Base-by-base conservation (phyloP, 257 asterid species). In the Verbena officinalis region DNA sequence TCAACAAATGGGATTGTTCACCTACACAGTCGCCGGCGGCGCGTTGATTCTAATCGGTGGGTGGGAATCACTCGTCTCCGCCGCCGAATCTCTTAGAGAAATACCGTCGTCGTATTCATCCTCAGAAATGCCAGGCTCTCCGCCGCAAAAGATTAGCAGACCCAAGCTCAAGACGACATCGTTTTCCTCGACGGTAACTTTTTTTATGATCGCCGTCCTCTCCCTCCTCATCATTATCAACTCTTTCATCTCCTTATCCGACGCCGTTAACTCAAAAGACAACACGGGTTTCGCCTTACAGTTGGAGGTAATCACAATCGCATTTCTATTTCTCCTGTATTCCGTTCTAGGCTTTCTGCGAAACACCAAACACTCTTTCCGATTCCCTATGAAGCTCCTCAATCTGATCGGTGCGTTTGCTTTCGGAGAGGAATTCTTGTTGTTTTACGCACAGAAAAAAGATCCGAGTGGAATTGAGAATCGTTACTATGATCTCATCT, bases 381-480 rank as follows among this genome's bases (percentile, higher is more conserved):
- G 71, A 17, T 78, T 88, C 52, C 86, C 96, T 58, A 46, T 62
- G 0, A 58, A 71, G 24, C 20, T 93, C 13, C 87, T 84, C 39
- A 77, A 84, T 70, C 21, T 90, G 19, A 73, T 93, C 43, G 75
- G 57, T 58, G 78, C 83, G 13, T 90, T 93, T 62, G 99, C 91
- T 60, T 90, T 93, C n/a, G 86, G 73, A 0, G 95, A 90, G 69
- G 97, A 87, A 52, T 90, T 93, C 70, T 27, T 86, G 58, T 56
- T 90, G 83, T 90, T 93, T 57, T 90, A 87, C 73, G 61, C 79
- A 11, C 84, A 86, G 36, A 80, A 75, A 10, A 93, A 93, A 76
- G 97, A 93, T 74, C 87, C 95, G 4, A 77, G 80, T 67, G 99
- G 99, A 49, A 56, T 93, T 44, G 99, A 93, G 71, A 90, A 90